Evolutionary conservation across 2,329 filamentous ascomycete species (phyloP), one percentile per base, ranked within the genome.

Genomic region (Talaromyces atroroseus): DNA sequence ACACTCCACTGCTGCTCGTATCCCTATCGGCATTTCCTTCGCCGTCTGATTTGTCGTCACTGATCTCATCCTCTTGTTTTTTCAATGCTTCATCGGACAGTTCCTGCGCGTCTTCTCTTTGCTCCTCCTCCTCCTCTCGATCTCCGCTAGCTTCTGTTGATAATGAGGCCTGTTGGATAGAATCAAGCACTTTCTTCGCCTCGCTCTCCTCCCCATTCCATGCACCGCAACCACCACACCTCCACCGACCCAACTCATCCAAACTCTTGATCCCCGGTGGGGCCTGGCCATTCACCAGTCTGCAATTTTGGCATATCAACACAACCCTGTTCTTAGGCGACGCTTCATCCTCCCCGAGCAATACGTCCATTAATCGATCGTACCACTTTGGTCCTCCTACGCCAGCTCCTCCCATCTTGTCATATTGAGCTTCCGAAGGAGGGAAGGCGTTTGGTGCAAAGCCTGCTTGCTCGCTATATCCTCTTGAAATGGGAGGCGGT

Each of bases 341-440:
- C 4, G 89, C 95, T 73, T 99, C 94, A 66, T 99, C 94, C 68
- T 99, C 94, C 50, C 94, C 94, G 0, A 99, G 81, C 24, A 99
- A 83, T 0, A 95, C 83, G 66, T 99, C 94, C 57, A 99, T 79
- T 53, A 99, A 85, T 56, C 92, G 85, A 70, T 99, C 94, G 73
- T 97, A 99, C 94, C 94, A 99, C 67, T 88, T 86, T 16, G 84
- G 76, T 16, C 50, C 47, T 10, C 52, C 36, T 7, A 34, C 44
- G 6, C 46, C 46, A 6, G 16, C 18, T 62, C 69, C 66, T 51
- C 74, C 69, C 11, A 12, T 36, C 12, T 16, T 36, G 45, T 69
- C 65, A 24, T 74, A 71, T 32, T 68, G 70, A 8, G 67, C 62
- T 3, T 65, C 61, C 48, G 64, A 64, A 1, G 73, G 59, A 5